phyloP scores from a whole-genome alignment of 352 stramenopile genomes.

The Pythium phragmitis region DNA sequence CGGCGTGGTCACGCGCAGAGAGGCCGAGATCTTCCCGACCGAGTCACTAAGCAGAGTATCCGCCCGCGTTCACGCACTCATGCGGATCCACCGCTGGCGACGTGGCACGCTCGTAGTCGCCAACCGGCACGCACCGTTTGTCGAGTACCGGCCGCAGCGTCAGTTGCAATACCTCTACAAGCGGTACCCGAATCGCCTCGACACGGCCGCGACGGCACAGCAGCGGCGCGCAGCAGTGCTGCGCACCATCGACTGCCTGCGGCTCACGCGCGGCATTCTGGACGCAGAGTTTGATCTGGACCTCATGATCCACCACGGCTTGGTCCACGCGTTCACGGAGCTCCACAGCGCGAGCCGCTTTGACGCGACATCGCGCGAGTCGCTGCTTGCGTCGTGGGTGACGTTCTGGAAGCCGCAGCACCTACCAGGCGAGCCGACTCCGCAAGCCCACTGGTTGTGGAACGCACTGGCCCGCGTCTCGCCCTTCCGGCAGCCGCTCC shows the following conservation, averaged over 20 bases:
- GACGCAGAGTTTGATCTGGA: constrained; percentile 49
- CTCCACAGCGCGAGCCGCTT: constrained; percentile 64
- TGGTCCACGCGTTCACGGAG: constrained; percentile 36
- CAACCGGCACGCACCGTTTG: constrained; percentile 38
- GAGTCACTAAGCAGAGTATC: constrained; percentile 48
- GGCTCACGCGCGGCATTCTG: constrained; percentile 44
- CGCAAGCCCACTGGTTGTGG: constrained; percentile 38
- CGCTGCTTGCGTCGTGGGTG: constrained; percentile 48
- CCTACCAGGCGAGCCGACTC: constrained; percentile 39
- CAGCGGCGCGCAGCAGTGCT: constrained; percentile 49
- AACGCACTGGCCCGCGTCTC: constrained; percentile 38
- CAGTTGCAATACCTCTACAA: constrained; percentile 71
- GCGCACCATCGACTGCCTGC: constrained; percentile 59
- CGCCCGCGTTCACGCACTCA: constrained; percentile 48
- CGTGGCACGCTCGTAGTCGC: constrained; percentile 20
- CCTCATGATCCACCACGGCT: constrained; percentile 24
- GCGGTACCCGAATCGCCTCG: constrained; percentile 51
- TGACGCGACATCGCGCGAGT: constrained; percentile 34
- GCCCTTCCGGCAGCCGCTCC: constrained; percentile 74
- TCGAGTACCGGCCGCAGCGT: constrained; percentile 40
- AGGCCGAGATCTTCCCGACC: constrained; percentile 39
- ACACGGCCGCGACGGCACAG: constrained; percentile 34
- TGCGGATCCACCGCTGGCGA: constrained; percentile 31
- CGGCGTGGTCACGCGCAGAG: constrained; percentile 36
- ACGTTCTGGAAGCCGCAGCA: constrained; percentile 51